Percentiles rank a stretch among this genome's conserved stretches.
Evolutionary conservation across 305 asterid genomes (phyloP).

Genomic region (Salvia sclarea): DNA sequence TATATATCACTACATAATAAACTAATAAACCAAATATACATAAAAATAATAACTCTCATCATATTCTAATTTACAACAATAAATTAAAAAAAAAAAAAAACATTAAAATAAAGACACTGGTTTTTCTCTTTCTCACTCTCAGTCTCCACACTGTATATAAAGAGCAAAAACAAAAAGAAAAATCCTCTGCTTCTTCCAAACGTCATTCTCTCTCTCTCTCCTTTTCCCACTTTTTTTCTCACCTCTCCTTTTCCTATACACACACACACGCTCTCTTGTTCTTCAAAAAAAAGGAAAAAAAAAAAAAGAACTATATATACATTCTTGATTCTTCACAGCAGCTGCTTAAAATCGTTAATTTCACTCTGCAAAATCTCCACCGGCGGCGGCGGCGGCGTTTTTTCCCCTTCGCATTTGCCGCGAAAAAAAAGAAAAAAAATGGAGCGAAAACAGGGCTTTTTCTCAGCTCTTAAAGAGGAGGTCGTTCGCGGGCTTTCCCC

Average conservation of each 20-base stretch:
- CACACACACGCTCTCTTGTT: too few species aligned
- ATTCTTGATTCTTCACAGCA: too few species aligned
- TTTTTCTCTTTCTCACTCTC: background rate
- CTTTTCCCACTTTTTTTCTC: background rate
- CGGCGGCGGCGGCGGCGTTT: constrained; percentile 10
- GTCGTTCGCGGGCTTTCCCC: constrained; percentile 81
- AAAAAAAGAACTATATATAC: too few species aligned
- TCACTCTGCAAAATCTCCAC: background rate
- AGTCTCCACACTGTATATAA: constrained; percentile 16
- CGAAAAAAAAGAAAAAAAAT: too few species aligned
- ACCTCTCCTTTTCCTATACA: background rate
- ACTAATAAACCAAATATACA: background rate
- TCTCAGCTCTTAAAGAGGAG: constrained; percentile 70
- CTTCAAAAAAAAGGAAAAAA: too few species aligned
- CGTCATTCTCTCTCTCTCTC: constrained; percentile 54
- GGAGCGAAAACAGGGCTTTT: constrained; percentile 77
- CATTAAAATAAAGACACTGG: background rate
- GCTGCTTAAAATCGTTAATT: background rate
- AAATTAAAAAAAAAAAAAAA: background rate
- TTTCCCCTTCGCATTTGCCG: constrained; percentile 13
- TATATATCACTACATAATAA: too few species aligned
- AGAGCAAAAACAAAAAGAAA: constrained; percentile 15
- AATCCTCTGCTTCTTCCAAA: constrained; percentile 55
- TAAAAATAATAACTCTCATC: background rate
- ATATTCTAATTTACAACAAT: background rate